Percentiles rank a stretch among this genome's conserved stretches.
phyloP scores from a whole-genome alignment of 2,329 filamentous ascomycete genomes.

The Hysterium pulicare region DNA sequence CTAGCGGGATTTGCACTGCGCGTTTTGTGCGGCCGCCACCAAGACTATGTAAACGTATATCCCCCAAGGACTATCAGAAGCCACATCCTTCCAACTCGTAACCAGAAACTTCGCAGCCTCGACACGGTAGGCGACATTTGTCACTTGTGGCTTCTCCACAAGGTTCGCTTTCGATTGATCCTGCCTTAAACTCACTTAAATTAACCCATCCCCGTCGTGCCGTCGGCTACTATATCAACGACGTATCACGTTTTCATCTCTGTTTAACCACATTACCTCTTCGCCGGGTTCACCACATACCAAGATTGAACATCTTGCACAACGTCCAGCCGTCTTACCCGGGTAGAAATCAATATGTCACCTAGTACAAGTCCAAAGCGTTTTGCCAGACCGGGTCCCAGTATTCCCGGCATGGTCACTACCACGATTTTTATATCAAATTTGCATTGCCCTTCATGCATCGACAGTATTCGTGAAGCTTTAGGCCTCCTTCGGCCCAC shows the following conservation, averaged over 20 bases:
- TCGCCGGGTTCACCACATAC: no score
- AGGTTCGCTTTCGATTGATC: background rate
- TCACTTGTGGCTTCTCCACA: no score
- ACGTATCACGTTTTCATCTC: background rate
- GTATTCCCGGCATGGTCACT: conserved; percentile 16
- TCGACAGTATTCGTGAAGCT: conserved; percentile 61
- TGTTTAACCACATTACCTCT: background rate
- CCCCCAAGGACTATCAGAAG: no score
- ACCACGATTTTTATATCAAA: conserved; percentile 68
- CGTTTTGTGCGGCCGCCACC: background rate
- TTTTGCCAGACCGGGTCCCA: conserved; percentile 3
- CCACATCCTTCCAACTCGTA: no score
- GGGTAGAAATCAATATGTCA: conserved; percentile 13
- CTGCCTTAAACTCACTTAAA: conserved; percentile 8
- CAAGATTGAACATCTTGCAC: no score
- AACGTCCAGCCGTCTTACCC: conserved; percentile 1
- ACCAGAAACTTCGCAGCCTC: no score
- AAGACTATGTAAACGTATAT: no score
- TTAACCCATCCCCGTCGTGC: conserved; percentile 15
- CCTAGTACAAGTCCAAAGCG: conserved; percentile 10
- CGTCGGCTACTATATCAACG: conserved; percentile 15
- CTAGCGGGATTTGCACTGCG: background rate
- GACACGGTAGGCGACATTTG: no score
- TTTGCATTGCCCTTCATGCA: conserved; percentile 75
- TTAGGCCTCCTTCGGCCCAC: conserved; percentile 49